Evolutionary conservation across 441 rosid genomes (phyloP).

Genomic region (Geranium incanum): DNA sequence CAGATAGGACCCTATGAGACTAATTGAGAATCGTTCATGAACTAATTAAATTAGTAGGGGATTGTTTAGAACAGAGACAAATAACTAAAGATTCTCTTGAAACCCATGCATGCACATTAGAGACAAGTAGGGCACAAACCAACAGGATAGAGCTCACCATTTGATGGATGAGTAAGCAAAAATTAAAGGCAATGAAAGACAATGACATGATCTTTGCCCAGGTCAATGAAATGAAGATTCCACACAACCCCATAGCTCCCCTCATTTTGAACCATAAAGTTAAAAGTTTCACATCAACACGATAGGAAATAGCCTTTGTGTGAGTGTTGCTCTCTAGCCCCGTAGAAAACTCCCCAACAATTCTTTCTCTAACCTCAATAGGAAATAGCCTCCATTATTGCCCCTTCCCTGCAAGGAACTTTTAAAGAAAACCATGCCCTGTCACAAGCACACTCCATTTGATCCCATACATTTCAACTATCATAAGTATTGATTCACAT

Average conservation of each 20-base stretch:
- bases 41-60: too few relatives aligned
- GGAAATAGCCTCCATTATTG: slow-evolving; percentile 15
- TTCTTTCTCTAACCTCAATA: slow-evolving; percentile 11
- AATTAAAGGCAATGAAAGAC: slow-evolving; percentile 1
- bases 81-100: too few relatives aligned
- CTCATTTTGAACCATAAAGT: slow-evolving; percentile 16
- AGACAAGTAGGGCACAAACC: neutral
- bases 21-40: too few relatives aligned
- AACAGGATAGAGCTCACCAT: slow-evolving; percentile 8
- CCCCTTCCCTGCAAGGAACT: neutral
- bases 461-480: neutral
- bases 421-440: slow-evolving; percentile 3
- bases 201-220: neutral
- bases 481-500: neutral
- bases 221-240: slow-evolving; percentile 4
- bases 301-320: too few relatives aligned
- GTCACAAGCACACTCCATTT: neutral
- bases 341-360: neutral
- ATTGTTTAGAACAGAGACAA: too few relatives aligned
- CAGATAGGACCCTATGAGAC: neutral
- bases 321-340: slow-evolving; percentile 12
- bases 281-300: slow-evolving; percentile 33
- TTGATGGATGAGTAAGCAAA: slow-evolving; percentile 22
- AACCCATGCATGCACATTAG: too few relatives aligned
- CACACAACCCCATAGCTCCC: neutral